Evolutionary conservation across 2,329 filamentous ascomycete genomes (phyloP).

Genomic region (Mycogone perniciosa): DNA sequence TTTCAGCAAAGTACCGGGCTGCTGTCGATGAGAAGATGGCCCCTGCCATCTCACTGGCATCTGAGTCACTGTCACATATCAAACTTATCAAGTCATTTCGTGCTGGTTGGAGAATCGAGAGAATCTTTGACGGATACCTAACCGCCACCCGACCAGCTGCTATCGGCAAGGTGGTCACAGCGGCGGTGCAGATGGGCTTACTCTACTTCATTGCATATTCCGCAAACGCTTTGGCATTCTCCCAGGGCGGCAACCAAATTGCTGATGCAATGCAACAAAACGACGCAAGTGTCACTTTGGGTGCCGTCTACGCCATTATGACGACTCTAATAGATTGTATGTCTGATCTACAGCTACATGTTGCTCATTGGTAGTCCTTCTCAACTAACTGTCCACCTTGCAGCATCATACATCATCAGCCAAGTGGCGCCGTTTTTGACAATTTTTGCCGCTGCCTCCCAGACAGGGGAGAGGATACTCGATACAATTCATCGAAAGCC

Average conservation of each 20-base stretch:
- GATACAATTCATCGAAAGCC: too few relatives aligned
- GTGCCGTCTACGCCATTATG: too few relatives aligned
- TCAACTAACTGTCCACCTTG: too few relatives aligned
- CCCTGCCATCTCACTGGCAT: slow-evolving; percentile 55
- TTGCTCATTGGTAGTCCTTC: too few relatives aligned
- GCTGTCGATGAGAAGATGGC: slow-evolving; percentile 48
- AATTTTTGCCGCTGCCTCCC: too few relatives aligned
- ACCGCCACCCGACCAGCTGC: slow-evolving; percentile 43
- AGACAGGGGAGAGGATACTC: too few relatives aligned
- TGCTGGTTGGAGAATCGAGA: slow-evolving; percentile 51
- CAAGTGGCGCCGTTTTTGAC: too few relatives aligned
- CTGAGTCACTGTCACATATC: slow-evolving; percentile 54
- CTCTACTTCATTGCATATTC: slow-evolving; percentile 64
- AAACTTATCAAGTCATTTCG: slow-evolving; percentile 58
- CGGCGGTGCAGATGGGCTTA: slow-evolving; percentile 52
- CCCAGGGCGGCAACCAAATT: slow-evolving; percentile 55
- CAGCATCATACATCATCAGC: too few relatives aligned
- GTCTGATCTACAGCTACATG: too few relatives aligned
- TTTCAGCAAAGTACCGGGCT: slow-evolving; percentile 44
- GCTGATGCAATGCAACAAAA: slow-evolving; percentile 26
- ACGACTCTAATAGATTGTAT: too few relatives aligned
- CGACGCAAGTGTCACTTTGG: not conserved
- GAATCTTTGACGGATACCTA: slow-evolving; percentile 50
- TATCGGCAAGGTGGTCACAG: slow-evolving; percentile 51
- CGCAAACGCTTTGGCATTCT: slow-evolving; percentile 61